A percentile compares a stretch with the other conserved stretches of the same genome.
These are phyloP conservation scores for Fusarium succisae DNA, from an alignment of 2,329 filamentous ascomycete species.

Conservation along the genomic window DNA sequence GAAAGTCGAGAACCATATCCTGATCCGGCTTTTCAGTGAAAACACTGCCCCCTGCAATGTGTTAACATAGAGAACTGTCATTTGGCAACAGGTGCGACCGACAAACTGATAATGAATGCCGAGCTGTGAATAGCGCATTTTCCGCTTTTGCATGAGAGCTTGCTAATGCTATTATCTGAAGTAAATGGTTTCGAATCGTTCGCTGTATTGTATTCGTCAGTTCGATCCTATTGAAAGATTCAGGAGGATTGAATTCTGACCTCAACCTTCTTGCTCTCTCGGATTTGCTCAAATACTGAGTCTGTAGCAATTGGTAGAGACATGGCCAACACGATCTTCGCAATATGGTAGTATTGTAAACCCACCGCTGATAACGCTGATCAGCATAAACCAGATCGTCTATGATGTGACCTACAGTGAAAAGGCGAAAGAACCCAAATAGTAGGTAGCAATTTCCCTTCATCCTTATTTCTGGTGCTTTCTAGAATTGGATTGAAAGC, in stretches of 20 bases:
- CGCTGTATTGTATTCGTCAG: background rate
- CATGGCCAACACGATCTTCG: background rate
- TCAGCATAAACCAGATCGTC: background rate
- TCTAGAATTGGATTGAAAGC: background rate
- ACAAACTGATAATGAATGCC: background rate
- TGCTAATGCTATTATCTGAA: background rate
- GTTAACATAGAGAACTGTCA: background rate
- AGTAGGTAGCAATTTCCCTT: background rate
- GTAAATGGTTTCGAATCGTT: background rate
- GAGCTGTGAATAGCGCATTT: background rate
- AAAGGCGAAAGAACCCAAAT: background rate
- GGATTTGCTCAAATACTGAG: background rate
- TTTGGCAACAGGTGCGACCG: accelerated
- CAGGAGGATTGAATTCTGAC: background rate
- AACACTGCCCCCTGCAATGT: background rate
- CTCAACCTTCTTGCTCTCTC: background rate
- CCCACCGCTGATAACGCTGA: background rate
- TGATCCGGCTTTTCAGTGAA: background rate
- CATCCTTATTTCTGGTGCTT: background rate
- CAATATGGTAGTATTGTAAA: background rate
- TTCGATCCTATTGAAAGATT: accelerated
- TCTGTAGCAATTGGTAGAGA: background rate
- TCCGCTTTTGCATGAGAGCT: background rate
- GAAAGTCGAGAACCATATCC: background rate
- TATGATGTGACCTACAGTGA: background rate